These are phyloP conservation scores for Camellia sinensis DNA, from an alignment of 148 eudicot species.

Conservation along the genomic window DNA sequence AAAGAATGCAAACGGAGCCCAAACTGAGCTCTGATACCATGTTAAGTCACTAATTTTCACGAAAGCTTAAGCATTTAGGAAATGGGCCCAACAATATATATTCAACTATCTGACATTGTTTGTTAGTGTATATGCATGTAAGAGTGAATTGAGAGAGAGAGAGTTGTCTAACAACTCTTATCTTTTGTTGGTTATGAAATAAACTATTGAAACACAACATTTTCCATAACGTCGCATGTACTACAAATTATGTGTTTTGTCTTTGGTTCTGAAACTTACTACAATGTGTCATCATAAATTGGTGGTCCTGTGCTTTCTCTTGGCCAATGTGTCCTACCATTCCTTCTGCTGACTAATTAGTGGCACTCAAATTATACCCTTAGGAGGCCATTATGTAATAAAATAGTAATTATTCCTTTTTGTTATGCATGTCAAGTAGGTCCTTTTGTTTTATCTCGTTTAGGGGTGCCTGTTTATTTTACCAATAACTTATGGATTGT, in stretches of 20 bases:
- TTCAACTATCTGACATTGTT: too few species aligned
- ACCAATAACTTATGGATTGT: background rate
- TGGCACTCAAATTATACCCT: background rate
- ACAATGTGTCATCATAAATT: background rate
- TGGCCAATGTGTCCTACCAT: constrained; percentile 1
- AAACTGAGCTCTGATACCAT: too few species aligned
- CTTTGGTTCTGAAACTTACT: background rate
- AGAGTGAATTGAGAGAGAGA: too few species aligned
- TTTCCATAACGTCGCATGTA: too few species aligned
- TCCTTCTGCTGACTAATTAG: background rate
- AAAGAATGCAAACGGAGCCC: too few species aligned
- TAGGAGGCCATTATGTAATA: background rate
- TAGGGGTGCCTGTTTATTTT: background rate
- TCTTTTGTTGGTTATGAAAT: too few species aligned
- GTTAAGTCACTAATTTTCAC: too few species aligned
- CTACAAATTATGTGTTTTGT: too few species aligned
- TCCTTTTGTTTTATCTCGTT: background rate
- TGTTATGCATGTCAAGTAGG: background rate
- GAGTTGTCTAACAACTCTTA: too few species aligned
- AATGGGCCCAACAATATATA: too few species aligned
- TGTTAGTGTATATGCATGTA: background rate
- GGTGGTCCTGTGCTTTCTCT: background rate
- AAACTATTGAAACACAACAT: too few species aligned
- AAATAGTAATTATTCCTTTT: background rate
- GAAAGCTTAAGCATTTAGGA: too few species aligned